phyloP scores from a whole-genome alignment of 2,329 filamentous ascomycete species.

The Aspergillus fischeri region DNA sequence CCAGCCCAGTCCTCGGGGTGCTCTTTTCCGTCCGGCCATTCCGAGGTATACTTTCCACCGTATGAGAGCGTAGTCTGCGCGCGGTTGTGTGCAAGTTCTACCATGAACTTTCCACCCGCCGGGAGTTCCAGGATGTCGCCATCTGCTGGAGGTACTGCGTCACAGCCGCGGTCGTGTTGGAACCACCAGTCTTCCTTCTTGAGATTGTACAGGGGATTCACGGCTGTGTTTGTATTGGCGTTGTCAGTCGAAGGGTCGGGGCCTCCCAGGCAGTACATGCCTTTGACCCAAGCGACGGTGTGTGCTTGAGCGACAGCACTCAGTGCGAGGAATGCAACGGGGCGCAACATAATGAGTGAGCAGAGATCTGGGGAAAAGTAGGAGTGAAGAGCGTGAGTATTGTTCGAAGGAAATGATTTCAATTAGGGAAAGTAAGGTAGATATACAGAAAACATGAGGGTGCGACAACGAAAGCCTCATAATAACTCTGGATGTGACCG shows the following conservation, averaged over 20 bases:
- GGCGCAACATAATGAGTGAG: neutral
- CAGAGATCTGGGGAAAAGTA: neutral
- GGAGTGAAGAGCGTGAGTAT: neutral
- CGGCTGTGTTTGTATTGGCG: conserved; percentile 44
- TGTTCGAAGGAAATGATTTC: neutral
- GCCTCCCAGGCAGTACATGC: conserved; percentile 41
- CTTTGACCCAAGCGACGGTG: conserved; percentile 35
- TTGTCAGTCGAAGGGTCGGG: conserved; percentile 28
- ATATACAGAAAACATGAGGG: no score
- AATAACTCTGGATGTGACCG: no score
- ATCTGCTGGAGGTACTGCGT: conserved; percentile 34
- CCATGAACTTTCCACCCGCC: conserved; percentile 46
- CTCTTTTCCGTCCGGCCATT: conserved; percentile 47
- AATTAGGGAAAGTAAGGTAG: no score
- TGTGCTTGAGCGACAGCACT: conserved; percentile 27
- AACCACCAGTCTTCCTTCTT: conserved; percentile 49
- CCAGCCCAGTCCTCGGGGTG: conserved; percentile 47
- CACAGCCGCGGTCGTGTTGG: conserved; percentile 48
- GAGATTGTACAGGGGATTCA: conserved; percentile 48
- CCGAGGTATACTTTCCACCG: conserved; percentile 32
- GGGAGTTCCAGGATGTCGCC: conserved; percentile 45
- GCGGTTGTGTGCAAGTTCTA: conserved; percentile 50
- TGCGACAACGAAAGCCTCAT: no score
- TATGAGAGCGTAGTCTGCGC: conserved; percentile 48
- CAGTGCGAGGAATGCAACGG: neutral